These are phyloP conservation scores for Tilletia walkeri DNA, from an alignment of 1,284 basidiomycete genomes.

Conservation along the genomic window DNA sequence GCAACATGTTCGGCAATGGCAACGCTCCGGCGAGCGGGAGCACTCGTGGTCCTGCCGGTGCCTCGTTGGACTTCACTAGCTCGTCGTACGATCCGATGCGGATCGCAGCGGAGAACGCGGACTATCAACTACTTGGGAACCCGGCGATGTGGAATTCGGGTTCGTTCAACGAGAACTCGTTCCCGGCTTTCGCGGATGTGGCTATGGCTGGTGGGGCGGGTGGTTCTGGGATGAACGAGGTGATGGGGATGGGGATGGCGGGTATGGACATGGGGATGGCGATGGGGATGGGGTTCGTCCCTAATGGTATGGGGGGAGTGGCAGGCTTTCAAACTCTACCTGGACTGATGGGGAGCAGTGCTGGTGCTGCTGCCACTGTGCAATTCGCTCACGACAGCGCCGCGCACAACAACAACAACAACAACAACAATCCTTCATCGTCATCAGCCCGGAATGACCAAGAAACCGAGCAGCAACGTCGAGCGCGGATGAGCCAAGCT, in stretches of 20 bases:
- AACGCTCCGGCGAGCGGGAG: no score
- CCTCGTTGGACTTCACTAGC: slow-evolving; percentile 1
- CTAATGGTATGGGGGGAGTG: neutral
- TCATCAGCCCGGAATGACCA: no score
- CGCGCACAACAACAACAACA: no score
- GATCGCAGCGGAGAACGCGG: neutral
- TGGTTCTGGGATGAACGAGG: neutral
- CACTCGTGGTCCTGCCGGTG: no score
- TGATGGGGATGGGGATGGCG: neutral
- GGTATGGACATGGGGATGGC: neutral
- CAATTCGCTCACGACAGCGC: no score
- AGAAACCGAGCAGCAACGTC: no score
- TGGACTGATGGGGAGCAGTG: no score
- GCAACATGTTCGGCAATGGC: no score
- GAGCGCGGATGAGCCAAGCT: no score
- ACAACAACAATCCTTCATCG: no score
- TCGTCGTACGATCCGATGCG: slow-evolving; percentile 16
- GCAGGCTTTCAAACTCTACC: no score
- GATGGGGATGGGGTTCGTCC: neutral
- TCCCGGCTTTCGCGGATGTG: slow-evolving; percentile 14
- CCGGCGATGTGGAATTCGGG: neutral
- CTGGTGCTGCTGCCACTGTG: no score
- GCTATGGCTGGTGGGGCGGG: neutral
- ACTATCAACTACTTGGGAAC: neutral
- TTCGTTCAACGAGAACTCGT: slow-evolving; percentile 7